Evolutionary conservation across 1,284 basidiomycete genomes (phyloP), one percentile per base, ranked within the genome.

Genomic region (Malassezia pachydermatis): DNA sequence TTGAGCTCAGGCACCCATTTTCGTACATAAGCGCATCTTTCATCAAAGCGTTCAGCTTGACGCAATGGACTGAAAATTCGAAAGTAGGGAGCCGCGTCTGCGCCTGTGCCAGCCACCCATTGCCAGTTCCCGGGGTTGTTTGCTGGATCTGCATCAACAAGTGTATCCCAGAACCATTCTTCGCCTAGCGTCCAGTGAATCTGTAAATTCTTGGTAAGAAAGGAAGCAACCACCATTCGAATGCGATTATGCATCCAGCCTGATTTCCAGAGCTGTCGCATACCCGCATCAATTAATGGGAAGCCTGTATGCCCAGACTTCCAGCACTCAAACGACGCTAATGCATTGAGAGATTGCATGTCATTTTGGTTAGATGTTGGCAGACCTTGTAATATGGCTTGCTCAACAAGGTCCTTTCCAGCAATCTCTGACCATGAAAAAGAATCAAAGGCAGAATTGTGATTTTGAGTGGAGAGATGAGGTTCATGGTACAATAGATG

Each of bases 171-270:
- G 34, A 48, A 48, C 47, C 47, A 48, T n/a, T 34, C 25, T 27
- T 49, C 48, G 17, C 48, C 48, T 13, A 28, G 6, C 5, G 24
- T 10, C 48, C 48, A 43, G 29, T 49, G 42, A 14, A 30, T 37
- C 10, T 29, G 27, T 37, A 41, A 11, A 19, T 45, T 44, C 14
- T 51, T 51, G n/a, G 39, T 42, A 2, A 48, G 33, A 16, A 48
- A 27, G 6, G 47, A 48, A 9, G 47, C 47, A 5, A 43, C 41
- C 10, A 48, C 25, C 47, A 48, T 48, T 16, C 47, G 39, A n/a
- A 48, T 41, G 10, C 47, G 47, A 29, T 48, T 48, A 41, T 48
- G 47, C 47, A 48, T 48, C 47, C 47, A 48, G 8, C 47, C 47
- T 17, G 23, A 36, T 7, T 32, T 28, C 47, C 47, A 48, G 5